Base-by-base conservation (phyloP, 2,329 filamentous ascomycete genomes). In the Colletotrichum sp. region DNA sequence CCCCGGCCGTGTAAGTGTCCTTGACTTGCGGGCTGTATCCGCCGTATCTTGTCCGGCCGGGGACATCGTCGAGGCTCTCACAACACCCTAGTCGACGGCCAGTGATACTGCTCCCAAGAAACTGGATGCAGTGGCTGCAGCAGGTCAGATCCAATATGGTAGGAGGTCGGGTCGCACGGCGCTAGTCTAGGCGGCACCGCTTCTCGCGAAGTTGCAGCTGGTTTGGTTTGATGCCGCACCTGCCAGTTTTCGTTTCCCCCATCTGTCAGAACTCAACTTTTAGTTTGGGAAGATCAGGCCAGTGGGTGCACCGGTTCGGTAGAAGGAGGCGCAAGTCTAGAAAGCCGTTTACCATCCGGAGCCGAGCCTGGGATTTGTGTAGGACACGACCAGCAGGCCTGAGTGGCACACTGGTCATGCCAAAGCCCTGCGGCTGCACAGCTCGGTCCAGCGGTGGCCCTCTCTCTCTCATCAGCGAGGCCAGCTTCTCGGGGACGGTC, bases 131-230 rank as follows among this genome's bases (percentile, higher is more conserved):
- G 34, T 65, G 39, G 70, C 65, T 74, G 71, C 70, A 69, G 70
- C 39, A 65, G 67, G 70, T 59, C 65, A 66, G 18, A 52, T 76
- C 65, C 70, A 74, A 69, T 74, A 65, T 34, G 65, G 74, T 64
- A 66, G 64, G 74, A 76, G 64, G 74, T 69, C 74, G 60, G 74
- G 74, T 73, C 65, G 71, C 64, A 76, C 74, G 64, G 48, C 70
- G 71, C 74, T 74, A 76, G 70, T 14, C 63, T 72, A 26, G 69
- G 71, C 71, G 70, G 70, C 59, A 74, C 34, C 60, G 65, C 64
- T 24, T 65, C 24, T 48, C 39, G n/a, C 52, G 28, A 43, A 43
- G 30, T 68, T 73, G 39, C 57, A 39, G 28, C 32, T 48, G 52
- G 28, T 72, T 63, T 48, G 52, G 28, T 72, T 63, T 60, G 71